These are phyloP conservation scores for Pseudognaphalium luteoalbum DNA, from an alignment of 129 eudicot species.

Conservation along the genomic window DNA sequence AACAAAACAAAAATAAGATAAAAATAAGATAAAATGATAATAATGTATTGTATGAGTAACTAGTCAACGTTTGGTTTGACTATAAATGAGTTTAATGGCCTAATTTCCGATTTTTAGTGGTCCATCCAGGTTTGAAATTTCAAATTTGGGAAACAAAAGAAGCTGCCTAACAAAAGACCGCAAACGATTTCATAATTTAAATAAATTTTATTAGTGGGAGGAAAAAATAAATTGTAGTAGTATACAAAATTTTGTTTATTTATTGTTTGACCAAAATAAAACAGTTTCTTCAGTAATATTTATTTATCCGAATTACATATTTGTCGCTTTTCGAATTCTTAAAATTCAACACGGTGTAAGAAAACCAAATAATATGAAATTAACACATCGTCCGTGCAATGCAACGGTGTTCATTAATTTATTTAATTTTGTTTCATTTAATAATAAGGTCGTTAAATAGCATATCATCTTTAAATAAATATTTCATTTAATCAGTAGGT, in stretches of 20 bases:
- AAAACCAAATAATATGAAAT: too few species aligned
- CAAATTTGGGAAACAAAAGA: constrained; percentile 13
- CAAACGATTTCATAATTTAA: background rate
- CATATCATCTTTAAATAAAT: too few species aligned
- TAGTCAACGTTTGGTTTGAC: background rate
- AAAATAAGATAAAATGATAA: too few species aligned
- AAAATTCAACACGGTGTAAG: too few species aligned
- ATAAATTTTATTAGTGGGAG: background rate
- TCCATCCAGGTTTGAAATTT: constrained; percentile 12
- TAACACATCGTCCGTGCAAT: too few species aligned
- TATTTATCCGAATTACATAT: background rate
- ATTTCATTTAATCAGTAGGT: too few species aligned
- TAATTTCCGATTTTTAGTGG: constrained; percentile 12
- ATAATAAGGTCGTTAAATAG: too few species aligned
- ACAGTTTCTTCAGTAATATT: background rate
- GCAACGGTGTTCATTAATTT: too few species aligned
- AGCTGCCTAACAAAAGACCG: constrained; percentile 19
- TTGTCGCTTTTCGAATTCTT: too few species aligned
- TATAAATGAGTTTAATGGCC: background rate
- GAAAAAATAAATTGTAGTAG: background rate
- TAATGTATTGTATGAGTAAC: background rate
- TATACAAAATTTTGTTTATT: background rate
- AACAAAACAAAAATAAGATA: background rate
- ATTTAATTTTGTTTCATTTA: too few species aligned
- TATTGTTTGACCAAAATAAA: too few species aligned